Base-by-base conservation (phyloP, 331 rosid genomes). In the Quercus tomentella region DNA sequence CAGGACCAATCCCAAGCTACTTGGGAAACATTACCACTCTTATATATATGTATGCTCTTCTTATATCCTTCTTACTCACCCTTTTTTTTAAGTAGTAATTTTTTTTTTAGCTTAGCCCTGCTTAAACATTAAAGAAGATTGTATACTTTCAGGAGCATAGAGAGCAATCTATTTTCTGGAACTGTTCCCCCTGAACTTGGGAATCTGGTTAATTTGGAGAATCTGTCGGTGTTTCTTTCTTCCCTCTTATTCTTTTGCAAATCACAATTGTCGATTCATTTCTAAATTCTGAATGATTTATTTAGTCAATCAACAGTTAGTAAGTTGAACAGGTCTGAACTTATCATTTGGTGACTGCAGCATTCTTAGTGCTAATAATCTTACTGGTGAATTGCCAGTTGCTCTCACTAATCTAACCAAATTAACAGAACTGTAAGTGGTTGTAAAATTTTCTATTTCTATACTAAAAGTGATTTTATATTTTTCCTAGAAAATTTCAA, bases 1-100 rank as follows among this genome's bases (percentile, higher is more conserved):
- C 87, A 16, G 76, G 87, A 72, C 83, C 83, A 15, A 75, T 83
- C 7, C 70, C 70, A 6, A 45, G 43, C 73, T 79, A 67, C 41
- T 69, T 84, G 76, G 87, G 84, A 67, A 84, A 58, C 26, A 72
- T 80, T 65, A 72, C 84, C n/a, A 76, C 81, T 51, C 82, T 84
- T 56, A 57, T 0, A 56, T 35, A 35, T 10, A 6, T 84, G 87
- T 80, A 45, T 52, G 33, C 16, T 5, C 6, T 49, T 14, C 18
- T 20, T 21, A 10, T 49, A 6, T 25, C 20, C 9, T 10, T 10
- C 7, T 23, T 18, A 15, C 30, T 14, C 5, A 1, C 23, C 3
- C 33, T 65, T 65, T 25, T 25, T 4, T 65, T 25, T 12, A 49
- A 10, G 17, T 12, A 49, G n/a, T 51, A 16, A 5, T 17, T 17